Conservation (phyloP, 805 yeast genomes). For the Candida vaughaniae region DNA sequence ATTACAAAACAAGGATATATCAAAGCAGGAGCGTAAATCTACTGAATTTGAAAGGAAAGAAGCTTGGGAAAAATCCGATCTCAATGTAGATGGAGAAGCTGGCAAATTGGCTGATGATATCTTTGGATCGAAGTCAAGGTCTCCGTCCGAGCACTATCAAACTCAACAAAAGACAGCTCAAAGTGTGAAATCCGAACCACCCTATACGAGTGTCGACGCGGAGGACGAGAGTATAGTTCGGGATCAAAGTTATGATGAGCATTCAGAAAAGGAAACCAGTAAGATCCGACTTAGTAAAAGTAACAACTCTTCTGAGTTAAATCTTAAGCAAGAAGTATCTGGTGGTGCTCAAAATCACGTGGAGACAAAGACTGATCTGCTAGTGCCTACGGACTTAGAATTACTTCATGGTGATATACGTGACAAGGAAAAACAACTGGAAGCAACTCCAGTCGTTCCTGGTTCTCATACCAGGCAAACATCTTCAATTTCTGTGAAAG, state of each 20-base stretch:
- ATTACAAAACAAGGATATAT: neutral
- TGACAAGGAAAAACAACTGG: neutral
- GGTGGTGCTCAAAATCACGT: neutral
- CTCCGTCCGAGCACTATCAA: constrained; percentile 11
- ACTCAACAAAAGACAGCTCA: constrained; percentile 17
- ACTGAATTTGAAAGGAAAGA: constrained; percentile 26
- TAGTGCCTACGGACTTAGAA: constrained; percentile 7
- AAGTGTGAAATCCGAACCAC: constrained; percentile 19
- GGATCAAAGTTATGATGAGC: neutral
- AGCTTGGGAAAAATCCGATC: constrained; percentile 34
- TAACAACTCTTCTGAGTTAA: constrained; percentile 10
- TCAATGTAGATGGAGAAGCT: constrained; percentile 28
- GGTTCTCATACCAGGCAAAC: neutral
- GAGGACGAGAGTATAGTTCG: neutral
- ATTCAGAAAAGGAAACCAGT: neutral
- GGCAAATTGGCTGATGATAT: constrained; percentile 41
- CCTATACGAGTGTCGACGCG: neutral
- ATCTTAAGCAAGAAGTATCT: constrained; percentile 2
- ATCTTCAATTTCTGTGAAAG: neutral
- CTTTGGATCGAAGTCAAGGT: constrained; percentile 24
- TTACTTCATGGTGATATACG: constrained; percentile 3
- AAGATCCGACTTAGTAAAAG: constrained; percentile 10
- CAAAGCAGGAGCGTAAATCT: constrained; percentile 7
- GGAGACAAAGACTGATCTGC: constrained; percentile 1
- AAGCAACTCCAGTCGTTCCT: neutral